A percentile compares a stretch with the other conserved stretches of the same genome.
Evolutionary conservation across 345 rosid genomes (phyloP).

Genomic region (Citrus sp.): DNA sequence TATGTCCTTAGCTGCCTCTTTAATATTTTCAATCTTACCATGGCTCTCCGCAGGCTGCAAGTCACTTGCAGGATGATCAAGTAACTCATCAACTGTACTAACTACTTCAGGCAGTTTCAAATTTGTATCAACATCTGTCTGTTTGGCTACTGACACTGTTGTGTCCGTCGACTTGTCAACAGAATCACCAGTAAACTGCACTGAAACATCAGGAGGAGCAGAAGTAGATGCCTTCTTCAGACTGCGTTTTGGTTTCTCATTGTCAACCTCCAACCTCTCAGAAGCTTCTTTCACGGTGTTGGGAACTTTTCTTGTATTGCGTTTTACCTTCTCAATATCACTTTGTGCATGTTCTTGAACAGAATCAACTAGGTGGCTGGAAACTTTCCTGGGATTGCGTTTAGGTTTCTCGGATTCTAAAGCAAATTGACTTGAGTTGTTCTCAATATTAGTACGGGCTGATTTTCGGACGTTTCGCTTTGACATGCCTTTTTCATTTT

Average conservation of each 20-base stretch:
- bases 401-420: conserved; percentile 46
- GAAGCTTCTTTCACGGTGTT: conserved; percentile 41
- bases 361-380: conserved; percentile 29
- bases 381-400: conserved; percentile 42
- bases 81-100: conserved; percentile 25
- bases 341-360: conserved; percentile 42
- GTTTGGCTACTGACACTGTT: conserved; percentile 23
- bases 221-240: conserved; percentile 34
- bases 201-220: conserved; percentile 32
- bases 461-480: conserved; percentile 47
- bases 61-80: conserved; percentile 19
- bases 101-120: conserved; percentile 17
- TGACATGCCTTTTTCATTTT: conserved; percentile 33
- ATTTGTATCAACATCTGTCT: conserved; percentile 24
- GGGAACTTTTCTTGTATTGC: conserved; percentile 40
- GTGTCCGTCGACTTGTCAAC: conserved; percentile 35
- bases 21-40: conserved; percentile 34
- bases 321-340: conserved; percentile 52
- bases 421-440: conserved; percentile 30
- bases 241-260: conserved; percentile 41
- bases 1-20: conserved; percentile 26
- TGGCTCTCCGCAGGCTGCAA: conserved; percentile 25
- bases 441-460: conserved; percentile 36
- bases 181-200: conserved; percentile 26
- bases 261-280: conserved; percentile 35